Conservation (phyloP, 345 rosid species). For the Syzygium aromaticum region DNA sequence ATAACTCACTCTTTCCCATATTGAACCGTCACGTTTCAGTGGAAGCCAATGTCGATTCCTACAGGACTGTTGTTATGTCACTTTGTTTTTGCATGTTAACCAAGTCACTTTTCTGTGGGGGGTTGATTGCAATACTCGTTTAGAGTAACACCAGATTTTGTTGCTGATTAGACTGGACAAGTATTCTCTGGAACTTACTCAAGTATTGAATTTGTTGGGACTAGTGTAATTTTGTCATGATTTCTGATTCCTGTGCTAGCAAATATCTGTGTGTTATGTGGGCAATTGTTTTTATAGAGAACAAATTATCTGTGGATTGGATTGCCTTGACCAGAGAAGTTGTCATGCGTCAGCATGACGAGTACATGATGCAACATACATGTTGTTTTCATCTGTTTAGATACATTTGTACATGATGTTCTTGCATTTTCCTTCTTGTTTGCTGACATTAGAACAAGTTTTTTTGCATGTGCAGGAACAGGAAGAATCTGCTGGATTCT, state of each 20-base stretch:
- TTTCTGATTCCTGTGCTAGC: neutral
- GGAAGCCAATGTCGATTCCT: neutral
- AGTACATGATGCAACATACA: neutral
- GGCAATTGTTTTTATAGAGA: neutral
- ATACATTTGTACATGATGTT: neutral
- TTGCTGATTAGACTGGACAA: neutral
- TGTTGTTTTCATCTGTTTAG: neutral
- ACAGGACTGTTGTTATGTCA: neutral
- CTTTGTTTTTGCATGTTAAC: neutral
- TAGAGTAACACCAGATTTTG: neutral
- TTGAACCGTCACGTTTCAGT: neutral
- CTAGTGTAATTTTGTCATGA: neutral
- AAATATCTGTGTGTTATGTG: neutral
- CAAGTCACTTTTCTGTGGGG: neutral
- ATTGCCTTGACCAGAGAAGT: neutral
- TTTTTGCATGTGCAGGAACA: constrained; percentile 13
- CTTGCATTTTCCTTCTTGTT: neutral
- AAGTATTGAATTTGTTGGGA: neutral
- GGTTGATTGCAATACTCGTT: neutral
- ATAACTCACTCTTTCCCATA: neutral
- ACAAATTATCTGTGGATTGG: neutral
- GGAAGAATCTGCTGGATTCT: constrained; percentile 73
- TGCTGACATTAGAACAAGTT: neutral
- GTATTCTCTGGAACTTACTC: neutral
- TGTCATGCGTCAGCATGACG: neutral